Evolutionary conservation across 305 asterid genomes (phyloP).

Genomic region (Solanum chacoense): DNA sequence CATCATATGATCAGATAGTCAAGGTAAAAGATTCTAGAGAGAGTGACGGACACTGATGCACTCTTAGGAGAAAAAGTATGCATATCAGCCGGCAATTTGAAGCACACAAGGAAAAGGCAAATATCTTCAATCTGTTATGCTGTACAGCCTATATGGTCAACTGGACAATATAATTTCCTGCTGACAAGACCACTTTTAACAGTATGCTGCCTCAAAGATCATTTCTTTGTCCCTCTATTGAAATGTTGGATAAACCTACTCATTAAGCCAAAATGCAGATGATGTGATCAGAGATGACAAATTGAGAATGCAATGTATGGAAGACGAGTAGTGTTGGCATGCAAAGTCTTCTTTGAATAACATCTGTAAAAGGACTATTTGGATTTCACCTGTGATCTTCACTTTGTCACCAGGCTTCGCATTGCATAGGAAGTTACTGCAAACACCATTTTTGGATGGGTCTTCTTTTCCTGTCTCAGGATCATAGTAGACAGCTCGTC

Average conservation of each 20-base stretch:
- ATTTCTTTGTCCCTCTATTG: not conserved
- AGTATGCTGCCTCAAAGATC: not conserved
- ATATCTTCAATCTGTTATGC: not conserved
- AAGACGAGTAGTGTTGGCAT: not conserved
- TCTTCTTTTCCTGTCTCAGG: slow-evolving; percentile 92
- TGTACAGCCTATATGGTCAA: not conserved
- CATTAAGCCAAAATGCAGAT: not conserved
- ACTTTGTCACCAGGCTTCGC: slow-evolving; percentile 86
- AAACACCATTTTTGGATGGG: slow-evolving; percentile 73
- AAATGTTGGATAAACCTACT: not conserved
- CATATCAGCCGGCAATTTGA: not conserved
- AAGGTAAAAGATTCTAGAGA: not conserved
- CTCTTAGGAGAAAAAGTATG: not conserved
- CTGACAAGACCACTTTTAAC: not conserved
- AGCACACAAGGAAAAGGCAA: not conserved
- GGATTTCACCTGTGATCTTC: slow-evolving; percentile 51
- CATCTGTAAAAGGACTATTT: not conserved
- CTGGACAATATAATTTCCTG: not conserved
- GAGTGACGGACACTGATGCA: not conserved
- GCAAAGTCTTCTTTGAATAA: not conserved
- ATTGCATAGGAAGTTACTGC: slow-evolving; percentile 86
- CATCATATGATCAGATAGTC: not conserved
- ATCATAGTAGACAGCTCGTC: slow-evolving; percentile 90
- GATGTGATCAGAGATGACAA: not conserved
- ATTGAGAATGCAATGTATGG: not conserved